Evolutionary conservation across 2,329 filamentous ascomycete species (phyloP).

Genomic region (Coccinonectria pachysandricola): DNA sequence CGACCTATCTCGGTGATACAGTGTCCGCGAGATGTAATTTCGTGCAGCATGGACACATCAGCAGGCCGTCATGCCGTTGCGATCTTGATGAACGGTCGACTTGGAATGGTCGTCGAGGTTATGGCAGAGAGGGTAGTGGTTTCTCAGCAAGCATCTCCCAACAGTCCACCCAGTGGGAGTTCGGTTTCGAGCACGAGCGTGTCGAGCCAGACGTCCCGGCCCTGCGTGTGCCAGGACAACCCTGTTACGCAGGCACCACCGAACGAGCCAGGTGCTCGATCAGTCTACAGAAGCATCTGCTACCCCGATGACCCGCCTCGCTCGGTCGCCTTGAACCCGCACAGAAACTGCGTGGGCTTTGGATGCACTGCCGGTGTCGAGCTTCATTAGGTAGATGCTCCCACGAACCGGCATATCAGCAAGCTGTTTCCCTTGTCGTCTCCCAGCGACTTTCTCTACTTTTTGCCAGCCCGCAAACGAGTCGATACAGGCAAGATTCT

Average conservation of each 20-base stretch:
- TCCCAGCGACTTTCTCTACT: slow-evolving; percentile 47
- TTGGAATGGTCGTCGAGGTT: slow-evolving; percentile 51
- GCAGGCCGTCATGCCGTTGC: slow-evolving; percentile 44
- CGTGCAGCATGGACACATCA: slow-evolving; percentile 53
- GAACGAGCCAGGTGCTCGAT: slow-evolving; percentile 22
- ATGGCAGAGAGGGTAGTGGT: slow-evolving; percentile 10
- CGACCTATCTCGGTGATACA: slow-evolving; percentile 40
- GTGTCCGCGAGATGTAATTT: slow-evolving; percentile 46
- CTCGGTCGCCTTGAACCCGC: slow-evolving; percentile 57
- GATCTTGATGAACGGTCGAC: slow-evolving; percentile 47
- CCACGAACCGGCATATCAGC: slow-evolving; percentile 37
- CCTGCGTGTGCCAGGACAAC: slow-evolving; percentile 17
- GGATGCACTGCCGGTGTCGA: slow-evolving; percentile 53
- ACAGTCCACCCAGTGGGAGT: slow-evolving; percentile 4
- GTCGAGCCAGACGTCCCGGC: slow-evolving; percentile 1
- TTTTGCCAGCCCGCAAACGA: slow-evolving; percentile 42
- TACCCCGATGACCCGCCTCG: slow-evolving; percentile 51
- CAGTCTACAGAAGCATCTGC: slow-evolving; percentile 39
- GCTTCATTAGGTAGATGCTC: slow-evolving; percentile 45
- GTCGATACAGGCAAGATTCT: slow-evolving; percentile 44
- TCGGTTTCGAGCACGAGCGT: slow-evolving; percentile 6
- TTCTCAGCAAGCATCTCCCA: slow-evolving; percentile 5
- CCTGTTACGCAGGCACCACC: slow-evolving; percentile 14
- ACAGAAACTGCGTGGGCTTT: slow-evolving; percentile 54
- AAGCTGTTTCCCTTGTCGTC: slow-evolving; percentile 45